These are phyloP conservation scores for Ustulina deusta DNA, from an alignment of 2,329 filamentous ascomycete species.

Conservation along the genomic window DNA sequence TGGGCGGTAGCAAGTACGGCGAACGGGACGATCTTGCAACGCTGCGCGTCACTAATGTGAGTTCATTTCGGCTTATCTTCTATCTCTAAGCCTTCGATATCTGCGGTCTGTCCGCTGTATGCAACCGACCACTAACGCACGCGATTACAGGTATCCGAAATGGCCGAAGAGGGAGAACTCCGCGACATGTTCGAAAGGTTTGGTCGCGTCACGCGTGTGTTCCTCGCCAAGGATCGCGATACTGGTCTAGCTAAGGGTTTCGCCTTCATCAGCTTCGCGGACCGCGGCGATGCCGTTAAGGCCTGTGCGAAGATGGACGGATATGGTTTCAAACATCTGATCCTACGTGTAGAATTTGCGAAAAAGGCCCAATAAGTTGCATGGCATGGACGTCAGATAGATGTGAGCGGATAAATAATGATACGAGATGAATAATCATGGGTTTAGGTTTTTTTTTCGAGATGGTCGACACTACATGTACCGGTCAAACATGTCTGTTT, in stretches of 20 bases:
- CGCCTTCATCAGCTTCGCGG: conserved; percentile 97
- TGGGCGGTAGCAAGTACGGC: conserved; percentile 85
- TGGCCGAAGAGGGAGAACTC: conserved; percentile 95
- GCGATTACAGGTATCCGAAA: conserved; percentile 82
- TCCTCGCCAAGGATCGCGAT: conserved; percentile 97
- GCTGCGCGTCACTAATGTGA: conserved; percentile 95
- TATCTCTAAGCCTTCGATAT: conserved; percentile 4
- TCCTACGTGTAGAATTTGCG: conserved; percentile 87
- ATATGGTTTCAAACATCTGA: conserved; percentile 88
- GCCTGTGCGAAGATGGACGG: conserved; percentile 99
- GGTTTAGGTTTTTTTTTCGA: not conserved
- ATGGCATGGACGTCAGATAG: not conserved
- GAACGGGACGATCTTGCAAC: conserved; percentile 97
- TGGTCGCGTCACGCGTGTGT: conserved; percentile 95
- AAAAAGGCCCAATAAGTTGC: conserved; percentile 71
- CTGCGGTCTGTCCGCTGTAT: not conserved
- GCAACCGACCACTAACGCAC: not conserved
- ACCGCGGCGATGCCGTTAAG: conserved; percentile 88
- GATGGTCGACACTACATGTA: conserved; percentile 1
- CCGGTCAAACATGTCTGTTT: not conserved
- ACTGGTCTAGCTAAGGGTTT: conserved; percentile 98
- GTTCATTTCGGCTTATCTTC: conserved; percentile 56
- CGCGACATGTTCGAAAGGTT: conserved; percentile 98
- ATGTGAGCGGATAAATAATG: conserved; percentile 14
- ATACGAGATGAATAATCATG: conserved; percentile 26